A percentile compares a stretch with the other conserved stretches of the same genome.
These are phyloP conservation scores for Petrea volubilis DNA, from an alignment of 257 asterid genomes.

Conservation along the genomic window DNA sequence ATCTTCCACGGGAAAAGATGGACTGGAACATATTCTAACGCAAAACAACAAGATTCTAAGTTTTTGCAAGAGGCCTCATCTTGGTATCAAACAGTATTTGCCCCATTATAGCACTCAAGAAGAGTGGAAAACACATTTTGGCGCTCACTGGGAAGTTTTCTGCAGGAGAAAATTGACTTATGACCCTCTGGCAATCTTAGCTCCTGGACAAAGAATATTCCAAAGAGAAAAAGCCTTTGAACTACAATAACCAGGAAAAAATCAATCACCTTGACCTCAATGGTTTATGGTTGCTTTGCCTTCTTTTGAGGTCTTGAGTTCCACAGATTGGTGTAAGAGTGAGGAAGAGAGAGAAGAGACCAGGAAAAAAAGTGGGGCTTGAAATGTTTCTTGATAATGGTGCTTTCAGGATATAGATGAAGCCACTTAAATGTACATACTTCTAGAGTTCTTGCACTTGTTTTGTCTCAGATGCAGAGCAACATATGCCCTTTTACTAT, in stretches of 20 bases:
- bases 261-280: neutral
- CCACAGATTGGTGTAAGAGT: too few relatives aligned
- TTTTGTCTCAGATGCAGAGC: slow-evolving; percentile 9
- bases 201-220: slow-evolving; percentile 93
- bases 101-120: slow-evolving; percentile 70
- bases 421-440: slow-evolving; percentile 28
- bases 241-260: slow-evolving; percentile 28
- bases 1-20: slow-evolving; percentile 65
- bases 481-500: slow-evolving; percentile 1
- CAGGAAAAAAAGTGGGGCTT: too few relatives aligned
- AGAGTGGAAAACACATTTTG: slow-evolving; percentile 92
- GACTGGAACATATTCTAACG: slow-evolving; percentile 54
- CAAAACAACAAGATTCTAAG: slow-evolving; percentile 60
- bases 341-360: too few relatives aligned
- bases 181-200: slow-evolving; percentile 86
- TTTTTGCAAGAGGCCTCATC: slow-evolving; percentile 45
- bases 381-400: neutral
- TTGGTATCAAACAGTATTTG: slow-evolving; percentile 82
- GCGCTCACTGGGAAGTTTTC: slow-evolving; percentile 72
- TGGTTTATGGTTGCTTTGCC: too few relatives aligned
- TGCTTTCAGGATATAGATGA: slow-evolving; percentile 19
- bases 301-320: too few relatives aligned
- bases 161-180: slow-evolving; percentile 60
- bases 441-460: slow-evolving; percentile 12
- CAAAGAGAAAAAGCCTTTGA: slow-evolving; percentile 40